phyloP scores from a whole-genome alignment of 176 grass and related monocot species.

The Echinochloa phyllopogon region DNA sequence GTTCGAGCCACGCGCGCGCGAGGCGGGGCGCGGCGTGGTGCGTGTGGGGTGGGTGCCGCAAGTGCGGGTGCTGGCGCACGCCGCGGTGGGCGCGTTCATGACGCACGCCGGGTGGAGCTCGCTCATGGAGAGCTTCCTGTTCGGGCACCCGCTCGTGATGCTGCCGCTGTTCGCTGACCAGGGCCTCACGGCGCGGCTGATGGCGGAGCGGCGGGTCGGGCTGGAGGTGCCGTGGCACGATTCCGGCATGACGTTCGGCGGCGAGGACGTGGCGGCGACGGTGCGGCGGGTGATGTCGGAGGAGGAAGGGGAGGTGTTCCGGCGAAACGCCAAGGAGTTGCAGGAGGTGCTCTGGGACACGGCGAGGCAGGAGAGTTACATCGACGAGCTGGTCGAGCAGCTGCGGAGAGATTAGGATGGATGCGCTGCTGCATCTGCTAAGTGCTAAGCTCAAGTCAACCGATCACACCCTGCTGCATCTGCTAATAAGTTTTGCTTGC shows the following conservation, averaged over 20 bases:
- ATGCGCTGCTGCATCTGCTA: no score
- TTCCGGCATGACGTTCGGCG: conserved; percentile 15
- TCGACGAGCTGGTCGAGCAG: not conserved
- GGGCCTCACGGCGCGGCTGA: not conserved
- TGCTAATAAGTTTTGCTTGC: no score
- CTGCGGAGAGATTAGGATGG: not conserved
- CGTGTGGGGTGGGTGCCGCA: conserved; percentile 32
- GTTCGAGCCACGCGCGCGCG: conserved; percentile 24
- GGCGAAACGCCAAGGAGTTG: not conserved
- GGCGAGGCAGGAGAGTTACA: not conserved
- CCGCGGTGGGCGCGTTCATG: not conserved
- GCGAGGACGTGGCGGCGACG: conserved; percentile 15
- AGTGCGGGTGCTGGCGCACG: conserved; percentile 37
- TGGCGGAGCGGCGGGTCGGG: conserved; percentile 2
- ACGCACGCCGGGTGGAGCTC: conserved; percentile 12
- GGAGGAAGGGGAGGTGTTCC: conserved; percentile 41
- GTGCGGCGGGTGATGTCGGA: conserved; percentile 52
- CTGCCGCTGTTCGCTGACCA: conserved; percentile 25
- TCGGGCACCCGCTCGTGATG: conserved; percentile 11
- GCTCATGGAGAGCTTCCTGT: conserved; percentile 10
- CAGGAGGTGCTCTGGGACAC: not conserved
- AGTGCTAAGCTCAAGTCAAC: no score
- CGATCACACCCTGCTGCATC: no score
- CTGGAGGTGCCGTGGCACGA: conserved; percentile 28
- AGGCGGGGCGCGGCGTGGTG: not conserved